A percentile compares a stretch with the other conserved stretches of the same genome.
Evolutionary conservation across 2,329 filamentous ascomycete species (phyloP).

Genomic region (Moelleriella libera): DNA sequence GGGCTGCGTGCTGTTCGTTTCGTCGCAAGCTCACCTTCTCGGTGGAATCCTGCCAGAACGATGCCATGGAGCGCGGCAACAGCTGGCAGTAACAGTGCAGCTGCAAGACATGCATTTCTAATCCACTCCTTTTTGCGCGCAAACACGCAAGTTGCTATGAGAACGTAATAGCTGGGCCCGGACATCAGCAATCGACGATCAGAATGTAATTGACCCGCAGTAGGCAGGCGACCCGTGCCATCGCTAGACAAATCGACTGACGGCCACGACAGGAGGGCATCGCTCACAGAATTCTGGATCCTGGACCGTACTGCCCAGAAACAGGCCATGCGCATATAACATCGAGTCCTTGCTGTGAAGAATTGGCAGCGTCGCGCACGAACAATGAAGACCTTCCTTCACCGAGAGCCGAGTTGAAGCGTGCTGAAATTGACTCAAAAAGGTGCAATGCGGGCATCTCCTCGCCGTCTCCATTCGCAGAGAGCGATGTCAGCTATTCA

Average conservation of each 20-base stretch:
- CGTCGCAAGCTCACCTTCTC: slow-evolving; percentile 31
- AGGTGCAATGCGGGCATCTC: slow-evolving; percentile 1
- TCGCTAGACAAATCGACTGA: too few species aligned
- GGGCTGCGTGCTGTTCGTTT: too few species aligned
- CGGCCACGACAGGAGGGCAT: too few species aligned
- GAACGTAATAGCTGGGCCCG: slow-evolving; percentile 41
- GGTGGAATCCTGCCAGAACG: slow-evolving; percentile 43
- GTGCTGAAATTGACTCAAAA: neutral
- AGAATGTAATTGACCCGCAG: too few species aligned
- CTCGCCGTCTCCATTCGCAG: neutral
- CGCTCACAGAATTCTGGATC: slow-evolving; percentile 32
- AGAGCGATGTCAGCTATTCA: neutral
- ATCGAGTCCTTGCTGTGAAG: slow-evolving; percentile 10
- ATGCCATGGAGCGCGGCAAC: slow-evolving; percentile 51
- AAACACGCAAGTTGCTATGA: slow-evolving; percentile 48
- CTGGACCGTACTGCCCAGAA: slow-evolving; percentile 41
- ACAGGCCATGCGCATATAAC: slow-evolving; percentile 44
- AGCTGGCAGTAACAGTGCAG: slow-evolving; percentile 46
- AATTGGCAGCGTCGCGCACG: neutral
- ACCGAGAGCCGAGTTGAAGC: slow-evolving; percentile 1
- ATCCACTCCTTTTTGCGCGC: slow-evolving; percentile 49
- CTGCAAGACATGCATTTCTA: slow-evolving; percentile 47
- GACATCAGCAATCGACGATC: too few species aligned
- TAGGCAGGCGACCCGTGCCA: too few species aligned
- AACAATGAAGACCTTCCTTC: neutral